Evolutionary conservation across 371 early-diverging fungal species (phyloP), one percentile per base, ranked within the genome.

Genomic region (Circinella minor): DNA sequence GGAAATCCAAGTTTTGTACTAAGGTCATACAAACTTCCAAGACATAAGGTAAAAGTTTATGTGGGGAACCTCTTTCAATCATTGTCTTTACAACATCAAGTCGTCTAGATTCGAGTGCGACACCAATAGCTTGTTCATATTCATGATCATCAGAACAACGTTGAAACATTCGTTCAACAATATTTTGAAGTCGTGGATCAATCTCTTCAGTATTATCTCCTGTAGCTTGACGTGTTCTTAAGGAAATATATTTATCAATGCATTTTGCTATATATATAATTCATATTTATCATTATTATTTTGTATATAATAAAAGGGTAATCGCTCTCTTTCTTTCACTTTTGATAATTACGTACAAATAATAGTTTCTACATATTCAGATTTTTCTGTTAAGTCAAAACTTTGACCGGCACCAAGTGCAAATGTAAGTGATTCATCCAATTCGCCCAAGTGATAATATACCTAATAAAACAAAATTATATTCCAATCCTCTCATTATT

Each of bases 91-190:
- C 81, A 34, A 96, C 84, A 75, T 99, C 98, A 65, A 97, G 78
- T 49, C 98, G 90, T 74, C 90, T 88, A 11, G 96, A 80, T 82
- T 99, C 99, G 36, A 99, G 82, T 1, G 98, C 95, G 78, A 99
- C 94, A 46, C 99, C 99, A 69, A 99, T 91, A 17, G 94, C 94
- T 83, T 97, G 96, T 71, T 90, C 92, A 74, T 88, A 97, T 74
- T 98, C 96, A 18, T 88, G 81, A 67, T 93, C 92, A 38, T 89
- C 89, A 68, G 92, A 91, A 83, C 98, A 98, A 20, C 96, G 90
- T 63, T 89, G 84, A 76, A 98, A 94, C 96, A 98, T 96, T 65
- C 94, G 86, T 73, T 97, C 95, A 1, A 98, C 97, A 51, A 98
- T 89, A 46, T 89, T 88, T 81, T 94, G 90, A 63, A 98, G 87